Evolutionary conservation across 1,139 yeast genomes (phyloP).

Genomic region (Candida gigantensis): DNA sequence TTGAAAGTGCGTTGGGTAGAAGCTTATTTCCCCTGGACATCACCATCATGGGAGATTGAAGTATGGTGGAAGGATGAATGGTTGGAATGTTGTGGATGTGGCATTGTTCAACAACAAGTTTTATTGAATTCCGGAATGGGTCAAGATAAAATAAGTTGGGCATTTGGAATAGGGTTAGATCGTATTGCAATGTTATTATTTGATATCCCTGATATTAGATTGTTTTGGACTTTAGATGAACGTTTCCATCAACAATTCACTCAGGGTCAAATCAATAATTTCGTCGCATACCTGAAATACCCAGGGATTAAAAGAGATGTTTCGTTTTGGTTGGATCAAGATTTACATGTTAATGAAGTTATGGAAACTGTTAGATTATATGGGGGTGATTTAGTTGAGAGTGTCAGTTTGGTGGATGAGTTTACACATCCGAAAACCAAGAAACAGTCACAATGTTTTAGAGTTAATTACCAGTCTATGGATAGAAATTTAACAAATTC

Average conservation of each 20-base stretch:
- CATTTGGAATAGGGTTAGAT: constrained; percentile 95
- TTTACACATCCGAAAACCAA: constrained; percentile 84
- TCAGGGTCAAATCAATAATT: constrained; percentile 64
- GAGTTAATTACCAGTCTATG: constrained; percentile 94
- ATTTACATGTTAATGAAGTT: constrained; percentile 80
- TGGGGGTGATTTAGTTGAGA: constrained; percentile 89
- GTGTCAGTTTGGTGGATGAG: constrained; percentile 76
- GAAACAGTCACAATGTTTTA: constrained; percentile 76
- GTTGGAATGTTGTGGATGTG: constrained; percentile 98
- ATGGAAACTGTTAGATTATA: constrained; percentile 87
- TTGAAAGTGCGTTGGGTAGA: constrained; percentile 92
- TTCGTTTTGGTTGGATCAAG: constrained; percentile 74
- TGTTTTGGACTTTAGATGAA: constrained; percentile 87
- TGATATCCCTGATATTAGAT: constrained; percentile 91
- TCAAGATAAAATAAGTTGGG: constrained; percentile 82
- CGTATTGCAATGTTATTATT: constrained; percentile 93
- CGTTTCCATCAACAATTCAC: constrained; percentile 75
- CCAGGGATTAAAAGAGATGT: constrained; percentile 88
- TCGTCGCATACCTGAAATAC: constrained; percentile 86
- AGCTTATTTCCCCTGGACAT: constrained; percentile 97
- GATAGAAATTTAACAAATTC: constrained; percentile 83
- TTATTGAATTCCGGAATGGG: constrained; percentile 69
- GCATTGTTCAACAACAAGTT: constrained; percentile 81
- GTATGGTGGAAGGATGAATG: constrained; percentile 99
- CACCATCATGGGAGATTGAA: constrained; percentile 98